Percentiles rank a stretch among this genome's conserved stretches.
phyloP scores from a whole-genome alignment of 1,284 basidiomycete genomes.

The Cryptococcus floricola region DNA sequence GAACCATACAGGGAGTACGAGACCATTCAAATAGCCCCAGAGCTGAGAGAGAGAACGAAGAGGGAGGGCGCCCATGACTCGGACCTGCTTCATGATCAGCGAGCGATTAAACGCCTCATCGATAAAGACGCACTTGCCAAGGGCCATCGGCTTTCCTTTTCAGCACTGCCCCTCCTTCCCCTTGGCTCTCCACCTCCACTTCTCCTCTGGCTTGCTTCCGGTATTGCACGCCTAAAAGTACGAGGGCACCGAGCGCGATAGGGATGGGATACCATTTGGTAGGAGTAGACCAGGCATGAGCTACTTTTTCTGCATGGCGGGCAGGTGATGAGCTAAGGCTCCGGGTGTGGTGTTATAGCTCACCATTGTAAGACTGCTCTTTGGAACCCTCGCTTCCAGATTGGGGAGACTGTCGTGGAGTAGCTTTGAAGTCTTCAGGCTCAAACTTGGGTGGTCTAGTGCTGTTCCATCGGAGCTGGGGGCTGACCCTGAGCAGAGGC shows the following conservation, averaged over 20 bases:
- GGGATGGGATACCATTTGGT: constrained; percentile 96
- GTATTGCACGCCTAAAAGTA: constrained; percentile 79
- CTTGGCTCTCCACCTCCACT: constrained; percentile 42
- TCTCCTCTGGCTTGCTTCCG: constrained; percentile 37
- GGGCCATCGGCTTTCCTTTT: constrained; percentile 58
- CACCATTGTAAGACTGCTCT: constrained; percentile 10
- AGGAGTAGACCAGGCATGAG: constrained; percentile 80
- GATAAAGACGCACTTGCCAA: constrained; percentile 67
- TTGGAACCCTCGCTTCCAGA: background rate
- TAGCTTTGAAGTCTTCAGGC: background rate
- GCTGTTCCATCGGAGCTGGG: background rate
- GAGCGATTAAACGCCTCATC: background rate
- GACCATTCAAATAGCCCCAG: constrained; percentile 92
- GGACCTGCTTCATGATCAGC: constrained; percentile 60
- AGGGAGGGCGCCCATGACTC: constrained; percentile 91
- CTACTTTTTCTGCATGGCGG: constrained; percentile 39
- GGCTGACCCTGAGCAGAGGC: too few species aligned
- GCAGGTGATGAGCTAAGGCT: background rate
- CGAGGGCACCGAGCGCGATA: constrained; percentile 79
- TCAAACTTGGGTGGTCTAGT: background rate
- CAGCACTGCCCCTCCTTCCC: constrained; percentile 67
- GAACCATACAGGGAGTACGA: constrained; percentile 91
- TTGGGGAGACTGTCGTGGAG: background rate
- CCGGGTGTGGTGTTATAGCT: background rate
- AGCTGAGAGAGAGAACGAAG: constrained; percentile 88